Evolutionary conservation across 1,284 basidiomycete genomes (phyloP).

Genomic region (Prillingera fragicola): DNA sequence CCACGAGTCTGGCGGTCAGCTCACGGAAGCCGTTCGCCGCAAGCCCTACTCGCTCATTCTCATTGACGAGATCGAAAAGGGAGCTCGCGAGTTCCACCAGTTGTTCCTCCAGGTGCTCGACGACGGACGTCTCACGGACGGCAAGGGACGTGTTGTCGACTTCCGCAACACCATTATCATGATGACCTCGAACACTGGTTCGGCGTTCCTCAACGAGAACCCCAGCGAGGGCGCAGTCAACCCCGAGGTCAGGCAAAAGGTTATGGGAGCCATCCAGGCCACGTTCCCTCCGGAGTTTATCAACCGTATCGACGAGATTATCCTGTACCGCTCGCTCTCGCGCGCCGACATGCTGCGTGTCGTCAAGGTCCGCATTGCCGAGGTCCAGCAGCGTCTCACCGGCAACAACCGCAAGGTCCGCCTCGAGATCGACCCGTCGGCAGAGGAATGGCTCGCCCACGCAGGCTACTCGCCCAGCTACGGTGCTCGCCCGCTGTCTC

Average conservation of each 20-base stretch:
- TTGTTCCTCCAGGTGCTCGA: conserved; percentile 58
- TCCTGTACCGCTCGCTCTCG: conserved; percentile 54
- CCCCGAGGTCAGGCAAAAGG: conserved; percentile 45
- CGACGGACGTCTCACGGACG: conserved; percentile 53
- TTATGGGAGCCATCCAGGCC: conserved; percentile 51
- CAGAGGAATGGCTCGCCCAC: conserved; percentile 76
- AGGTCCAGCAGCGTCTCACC: conserved; percentile 66
- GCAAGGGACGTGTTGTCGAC: conserved; percentile 47
- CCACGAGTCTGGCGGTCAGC: conserved; percentile 54
- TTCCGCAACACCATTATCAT: conserved; percentile 50
- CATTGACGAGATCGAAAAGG: conserved; percentile 53
- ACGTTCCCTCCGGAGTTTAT: conserved; percentile 57
- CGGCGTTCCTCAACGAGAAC: conserved; percentile 53
- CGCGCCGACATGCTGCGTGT: conserved; percentile 52
- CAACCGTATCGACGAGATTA: conserved; percentile 53
- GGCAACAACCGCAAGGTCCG: conserved; percentile 69
- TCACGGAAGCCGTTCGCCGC: conserved; percentile 52
- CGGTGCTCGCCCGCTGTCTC: conserved; percentile 85
- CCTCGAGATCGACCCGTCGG: conserved; percentile 67
- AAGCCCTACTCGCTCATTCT: conserved; percentile 51
- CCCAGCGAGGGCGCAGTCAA: conserved; percentile 48
- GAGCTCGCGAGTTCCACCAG: conserved; percentile 53
- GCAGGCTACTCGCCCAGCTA: conserved; percentile 79
- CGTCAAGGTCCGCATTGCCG: conserved; percentile 52
- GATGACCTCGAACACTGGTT: conserved; percentile 56